Evolutionary conservation across 768 basidiomycete species (phyloP), one percentile per base, ranked within the genome.

Genomic region (Clavaria fumosa): DNA sequence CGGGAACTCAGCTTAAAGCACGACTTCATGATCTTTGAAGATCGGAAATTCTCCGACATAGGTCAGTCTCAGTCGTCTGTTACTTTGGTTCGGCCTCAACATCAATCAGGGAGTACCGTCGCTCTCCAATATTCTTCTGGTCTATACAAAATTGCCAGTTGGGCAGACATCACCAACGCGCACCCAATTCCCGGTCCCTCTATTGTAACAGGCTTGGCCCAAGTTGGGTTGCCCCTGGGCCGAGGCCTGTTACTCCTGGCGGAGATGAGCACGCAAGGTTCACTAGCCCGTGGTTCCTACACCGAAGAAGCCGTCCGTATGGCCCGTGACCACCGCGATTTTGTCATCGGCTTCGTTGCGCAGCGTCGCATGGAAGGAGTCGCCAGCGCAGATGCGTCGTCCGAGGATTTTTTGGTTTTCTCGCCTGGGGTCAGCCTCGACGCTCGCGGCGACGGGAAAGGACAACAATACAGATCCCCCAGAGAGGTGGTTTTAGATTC

Each of bases 31-130:
- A 90, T 96, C 48, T 99, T 97, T 48, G 95, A 97, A 61, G 95
- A 99, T 62, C 69, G 95, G 46, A 99, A 99, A 58, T 99, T 99
- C 50, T 93, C 95, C 3, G 95, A 99, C 57, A 97, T 99, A 37
- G 93, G 93, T 90, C 44, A 49, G 70, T 47, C 10, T 42, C 19
- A 22, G 14, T 33, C 11, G 10, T 23, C 19, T 6, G 17, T 37
- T 6, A 2, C 35, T 6, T 40, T 31, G 43, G 34, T n/a, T 34
- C 11, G n/a, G 19, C 32, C 23, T 35, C 40, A 37, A 53, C 5
- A 11, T 10, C n/a, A 38, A 7, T 23, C 45, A 99, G 95, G 95
- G 31, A 96, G 96, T 59, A 97, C 95, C 5, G 95, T 97, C 41
- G 74, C 78, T 5, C 63, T 96, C 17, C 95, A 99, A 54, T 99